A percentile compares a stretch with the other conserved stretches of the same genome.
Conservation (phyloP, 129 eudicot genomes). For the Dittrichia graveolens region DNA sequence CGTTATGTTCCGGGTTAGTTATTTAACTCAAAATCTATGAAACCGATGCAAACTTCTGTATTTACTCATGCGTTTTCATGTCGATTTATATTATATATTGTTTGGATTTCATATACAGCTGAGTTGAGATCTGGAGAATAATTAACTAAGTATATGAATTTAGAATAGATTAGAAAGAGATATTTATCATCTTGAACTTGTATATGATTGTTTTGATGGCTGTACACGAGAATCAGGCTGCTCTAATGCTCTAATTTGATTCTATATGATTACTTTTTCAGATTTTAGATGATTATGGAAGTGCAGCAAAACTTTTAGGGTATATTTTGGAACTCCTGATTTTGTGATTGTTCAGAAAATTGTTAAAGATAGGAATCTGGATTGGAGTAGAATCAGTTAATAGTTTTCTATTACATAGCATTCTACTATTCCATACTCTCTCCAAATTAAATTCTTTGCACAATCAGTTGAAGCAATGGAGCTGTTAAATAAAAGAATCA, state of each 20-base stretch:
- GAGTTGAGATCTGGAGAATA: slow-evolving; percentile 13
- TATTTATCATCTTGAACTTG: neutral
- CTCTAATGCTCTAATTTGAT: neutral
- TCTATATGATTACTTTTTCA: neutral
- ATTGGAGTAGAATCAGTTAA: slow-evolving; percentile 11
- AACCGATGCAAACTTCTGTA: neutral
- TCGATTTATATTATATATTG: neutral
- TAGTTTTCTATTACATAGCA: no score
- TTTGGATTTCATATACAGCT: neutral
- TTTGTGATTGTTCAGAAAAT: neutral
- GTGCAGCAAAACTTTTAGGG: slow-evolving; percentile 17
- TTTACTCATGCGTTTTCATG: neutral
- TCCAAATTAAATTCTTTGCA: no score
- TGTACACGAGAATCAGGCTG: neutral
- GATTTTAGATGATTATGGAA: neutral
- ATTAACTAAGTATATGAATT: neutral
- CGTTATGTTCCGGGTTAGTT: slow-evolving; percentile 77
- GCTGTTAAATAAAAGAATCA: no score
- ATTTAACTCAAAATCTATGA: neutral
- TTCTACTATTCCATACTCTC: no score
- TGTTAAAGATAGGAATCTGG: neutral
- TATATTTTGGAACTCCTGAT: neutral
- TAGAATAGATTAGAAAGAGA: neutral
- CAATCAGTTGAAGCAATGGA: no score
- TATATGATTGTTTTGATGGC: slow-evolving; percentile 6